Evolutionary conservation across 1,284 basidiomycete species (phyloP), one percentile per base, ranked within the genome.

Genomic region (Ganoderma sinense): DNA sequence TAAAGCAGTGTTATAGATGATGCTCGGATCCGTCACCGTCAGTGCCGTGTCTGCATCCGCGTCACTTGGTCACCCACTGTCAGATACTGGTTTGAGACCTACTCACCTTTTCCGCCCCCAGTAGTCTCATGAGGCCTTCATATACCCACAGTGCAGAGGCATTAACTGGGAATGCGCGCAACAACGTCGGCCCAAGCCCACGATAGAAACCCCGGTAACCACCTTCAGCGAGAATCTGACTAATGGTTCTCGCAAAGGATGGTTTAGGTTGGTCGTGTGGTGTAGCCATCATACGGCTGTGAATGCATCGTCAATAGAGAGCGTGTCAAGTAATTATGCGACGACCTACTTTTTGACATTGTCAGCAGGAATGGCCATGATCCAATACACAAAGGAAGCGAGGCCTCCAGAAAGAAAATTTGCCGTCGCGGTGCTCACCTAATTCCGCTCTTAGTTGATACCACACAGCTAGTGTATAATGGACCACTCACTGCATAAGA

Each of bases 371-470:
- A 94, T 93, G 23, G 88, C 91, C 81, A 90, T 88, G 23, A 86
- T 81, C 90, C 90, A 92, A 78, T 86, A 92, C 14, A 82, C 84
- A 74, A 91, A 89, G 11, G 89, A 86, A 31, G 82, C 87, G 41
- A 91, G 80, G 6, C 91, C 91, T 29, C 93, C 93, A 2, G 91
- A 87, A 20, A 93, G 78, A 78, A 94, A 93, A 72, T 91, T 93
- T 6, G 91, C 87, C 13, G 85, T 80, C 4, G 88, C 89, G 23
- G 87, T 88, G 72, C 84, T 88, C 76, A 93, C 86, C 86, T 93
- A 73, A 48, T 29, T 39, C n/a, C 40, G 36, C 5, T 13, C 16
- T 58, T 23, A 43, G 45, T 43, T 40, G 8, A 23, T 5, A 8
- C 3, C 14, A 11, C 11, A 23, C 26, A 26, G 23, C 40, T 45